Evolutionary conservation across 163 green algal genomes (phyloP), one percentile per base, ranked within the genome.

Genomic region (Chlorella variabilis): DNA sequence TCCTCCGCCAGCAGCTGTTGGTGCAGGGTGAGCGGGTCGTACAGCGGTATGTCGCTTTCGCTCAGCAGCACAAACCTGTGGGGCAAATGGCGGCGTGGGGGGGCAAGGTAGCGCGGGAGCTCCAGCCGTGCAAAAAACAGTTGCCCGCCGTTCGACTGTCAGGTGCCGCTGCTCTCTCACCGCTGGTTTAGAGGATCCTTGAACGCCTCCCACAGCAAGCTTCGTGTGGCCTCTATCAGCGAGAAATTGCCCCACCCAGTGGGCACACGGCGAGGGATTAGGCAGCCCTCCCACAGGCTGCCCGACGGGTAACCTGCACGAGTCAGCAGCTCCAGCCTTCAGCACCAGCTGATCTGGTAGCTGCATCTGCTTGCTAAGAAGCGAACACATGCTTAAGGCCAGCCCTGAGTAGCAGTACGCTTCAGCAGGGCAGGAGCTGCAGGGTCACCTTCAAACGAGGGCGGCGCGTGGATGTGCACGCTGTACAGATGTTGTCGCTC

Each of bases 11-110:
- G 69, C 20, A 93, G 75, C 81, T 93, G 88, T 38, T 84, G 62
- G 69, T 87, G 92, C 23, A 92, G 23, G 8, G 87, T 83, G 33
- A 86, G 48, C 8, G 88, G 89, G 62, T 91, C 81, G 81, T 92
- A 91, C 58, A 93, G 58, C 39, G 91, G 91, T 1, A 91, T 75
- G 79, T 87, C 91, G 23, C 78, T 85, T 78, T 93, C 91, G 41
- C 73, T 89, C 27, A 93, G 41, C 29, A 95, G 88, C 58, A 95
- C 56, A 76, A 95, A 92, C 49, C 80, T 81, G 71, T 31, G 34
- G 4, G 27, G 56, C 18, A 34, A 21, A 0, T 4, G 29, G 7
- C 54, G n/a, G 13, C 1, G 11, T 4, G 1, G 36, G 36, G 25
- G 33, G 34, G 2, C 2, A 23, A 18, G 49, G 49, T 21, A 49